These are phyloP conservation scores for Friedmanniomyces endolithicus DNA, from an alignment of 495 filamentous ascomycete genomes.

Conservation along the genomic window DNA sequence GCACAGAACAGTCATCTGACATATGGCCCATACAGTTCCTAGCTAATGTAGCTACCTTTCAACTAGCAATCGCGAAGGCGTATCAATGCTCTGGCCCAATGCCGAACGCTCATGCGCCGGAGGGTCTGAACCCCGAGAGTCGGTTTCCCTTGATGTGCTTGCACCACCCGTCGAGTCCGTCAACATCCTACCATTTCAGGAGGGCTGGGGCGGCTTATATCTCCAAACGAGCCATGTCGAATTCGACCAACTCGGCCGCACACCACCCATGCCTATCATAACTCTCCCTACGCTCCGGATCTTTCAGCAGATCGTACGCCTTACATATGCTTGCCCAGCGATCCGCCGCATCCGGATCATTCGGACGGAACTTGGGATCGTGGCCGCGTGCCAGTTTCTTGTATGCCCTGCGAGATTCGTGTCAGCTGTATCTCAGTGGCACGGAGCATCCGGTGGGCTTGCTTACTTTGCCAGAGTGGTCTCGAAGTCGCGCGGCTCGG, in stretches of 20 bases:
- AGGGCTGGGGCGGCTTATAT: too few relatives aligned
- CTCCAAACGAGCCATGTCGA: neutral
- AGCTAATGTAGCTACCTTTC: neutral
- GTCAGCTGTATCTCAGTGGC: neutral
- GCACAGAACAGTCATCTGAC: too few relatives aligned
- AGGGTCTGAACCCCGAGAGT: too few relatives aligned
- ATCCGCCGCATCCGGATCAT: constrained; percentile 1
- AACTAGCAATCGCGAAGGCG: neutral
- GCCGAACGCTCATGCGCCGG: too few relatives aligned
- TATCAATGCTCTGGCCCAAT: too few relatives aligned
- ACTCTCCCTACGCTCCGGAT: constrained; percentile 4
- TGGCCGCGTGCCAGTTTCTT: neutral
- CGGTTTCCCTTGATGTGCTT: too few relatives aligned
- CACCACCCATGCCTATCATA: constrained; percentile 6
- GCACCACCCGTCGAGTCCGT: too few relatives aligned
- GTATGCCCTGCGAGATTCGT: neutral
- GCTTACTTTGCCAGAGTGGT: neutral
- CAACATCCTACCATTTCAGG: too few relatives aligned
- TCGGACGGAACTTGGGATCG: constrained; percentile 2
- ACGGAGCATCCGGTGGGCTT: neutral
- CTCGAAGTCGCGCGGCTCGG: neutral
- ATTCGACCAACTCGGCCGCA: neutral
- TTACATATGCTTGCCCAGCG: constrained; percentile 5
- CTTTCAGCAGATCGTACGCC: constrained; percentile 1
- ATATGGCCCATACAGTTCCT: too few relatives aligned